Base-by-base conservation (phyloP, 1,284 basidiomycete genomes). In the Sporisorium sorghi region DNA sequence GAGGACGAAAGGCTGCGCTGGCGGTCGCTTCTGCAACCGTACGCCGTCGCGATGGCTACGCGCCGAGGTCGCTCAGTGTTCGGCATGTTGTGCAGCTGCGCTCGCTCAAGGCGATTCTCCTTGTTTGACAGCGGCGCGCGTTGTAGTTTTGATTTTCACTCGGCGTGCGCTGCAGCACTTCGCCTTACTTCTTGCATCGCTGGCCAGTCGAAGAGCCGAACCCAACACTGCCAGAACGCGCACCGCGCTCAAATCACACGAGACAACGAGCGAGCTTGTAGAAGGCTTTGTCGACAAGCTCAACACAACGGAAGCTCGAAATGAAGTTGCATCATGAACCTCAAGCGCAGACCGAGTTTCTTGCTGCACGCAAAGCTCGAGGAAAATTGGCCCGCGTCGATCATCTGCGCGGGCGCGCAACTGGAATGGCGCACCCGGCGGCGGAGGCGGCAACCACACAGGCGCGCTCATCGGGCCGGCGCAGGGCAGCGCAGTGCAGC, bases 121-220 rank as follows among this genome's bases (percentile, higher is more conserved):
- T 44, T 44, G 7, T 21, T 47, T 19, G 46, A 47, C 46, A 47
- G 46, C 46, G 5, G 28, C 15, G 28, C n/a, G 17, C 21, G 42
- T 44, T 10, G 10, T 19, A 11, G 19, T 28, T 47, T 47, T 9
- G n/a, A 37, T 28, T 32, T 47, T 11, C 15, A n/a, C 28, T 47
- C 14, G 46, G 26, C 28, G 44, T 47, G 46, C 26, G 17, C 28
- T 30, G 46, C 28, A 40, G 15, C 37, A 6, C 10, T 37, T 47
- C 46, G 46, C 46, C 46, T 47, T 47, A 47, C 32, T 47, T 21
- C 17, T 17, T 30, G 46, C 46, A 30, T 26, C 46, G 26, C 46
- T 47, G 46, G 26, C 46, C 11, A 24, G 1, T 17, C 28, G 44
- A 43, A 9, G 42, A 43, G 28, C 8, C 28, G 44, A 30, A 46